phyloP scores from a whole-genome alignment of 2,329 filamentous ascomycete genomes.

The Colletotrichum musicola region DNA sequence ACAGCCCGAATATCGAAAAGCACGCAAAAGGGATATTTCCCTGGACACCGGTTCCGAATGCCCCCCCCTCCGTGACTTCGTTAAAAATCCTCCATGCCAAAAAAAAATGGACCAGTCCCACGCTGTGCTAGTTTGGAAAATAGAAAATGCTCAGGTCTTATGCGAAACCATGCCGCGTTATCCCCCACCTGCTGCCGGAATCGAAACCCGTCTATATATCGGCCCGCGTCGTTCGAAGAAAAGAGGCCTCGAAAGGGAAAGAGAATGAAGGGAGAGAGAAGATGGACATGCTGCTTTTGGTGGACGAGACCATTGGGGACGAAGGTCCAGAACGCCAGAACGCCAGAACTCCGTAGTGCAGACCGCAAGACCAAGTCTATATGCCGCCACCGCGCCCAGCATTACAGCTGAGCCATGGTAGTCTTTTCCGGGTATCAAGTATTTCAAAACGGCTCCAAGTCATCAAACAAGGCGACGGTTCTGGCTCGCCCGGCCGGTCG shows the following conservation, averaged over 20 bases:
- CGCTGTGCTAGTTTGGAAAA: slow-evolving; percentile 33
- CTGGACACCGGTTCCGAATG: slow-evolving; percentile 29
- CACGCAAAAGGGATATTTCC: background rate
- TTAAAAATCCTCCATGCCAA: slow-evolving; percentile 23
- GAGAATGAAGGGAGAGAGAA: background rate
- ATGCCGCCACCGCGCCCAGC: no score
- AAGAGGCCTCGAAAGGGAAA: background rate
- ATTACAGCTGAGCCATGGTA: no score
- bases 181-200: background rate
- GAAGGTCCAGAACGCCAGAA: no score
- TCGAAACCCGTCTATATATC: slow-evolving; percentile 7
- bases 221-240: background rate
- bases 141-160: background rate
- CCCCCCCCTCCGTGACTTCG: slow-evolving; percentile 26
- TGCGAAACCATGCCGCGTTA: background rate
- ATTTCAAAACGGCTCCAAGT: slow-evolving; percentile 43
- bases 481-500: slow-evolving; percentile 7
- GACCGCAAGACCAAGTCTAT: no score
- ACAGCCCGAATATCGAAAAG: background rate
- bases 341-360: no score
- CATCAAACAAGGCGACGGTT: slow-evolving; percentile 33
- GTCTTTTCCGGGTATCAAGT: background rate
- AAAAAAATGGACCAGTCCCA: background rate
- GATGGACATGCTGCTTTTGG: background rate
- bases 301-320: background rate